Conservation (phyloP, 2,329 filamentous ascomycete genomes). For the Harringtonia aguacate region DNA sequence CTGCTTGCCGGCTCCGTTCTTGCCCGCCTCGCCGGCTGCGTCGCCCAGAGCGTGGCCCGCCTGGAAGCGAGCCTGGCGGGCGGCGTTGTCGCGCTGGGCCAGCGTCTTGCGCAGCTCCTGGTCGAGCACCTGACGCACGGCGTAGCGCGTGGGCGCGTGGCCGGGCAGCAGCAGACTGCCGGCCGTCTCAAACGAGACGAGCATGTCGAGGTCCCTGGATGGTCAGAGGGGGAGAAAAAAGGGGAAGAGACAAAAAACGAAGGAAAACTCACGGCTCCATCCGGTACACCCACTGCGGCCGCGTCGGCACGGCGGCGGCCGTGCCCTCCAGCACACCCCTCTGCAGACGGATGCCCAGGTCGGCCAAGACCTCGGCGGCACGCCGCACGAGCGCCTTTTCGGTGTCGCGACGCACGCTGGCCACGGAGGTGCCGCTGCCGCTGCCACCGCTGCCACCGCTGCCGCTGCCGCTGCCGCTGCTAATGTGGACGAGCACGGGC, state of each 20-base stretch:
- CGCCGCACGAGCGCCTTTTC: slow-evolving; percentile 74
- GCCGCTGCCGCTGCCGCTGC: slow-evolving; percentile 53
- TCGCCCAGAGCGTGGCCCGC: slow-evolving; percentile 31
- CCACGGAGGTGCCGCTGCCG: slow-evolving; percentile 43
- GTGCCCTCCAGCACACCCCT: slow-evolving; percentile 61
- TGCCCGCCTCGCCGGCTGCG: background rate
- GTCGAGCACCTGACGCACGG: slow-evolving; percentile 85
- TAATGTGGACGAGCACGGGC: slow-evolving; percentile 66
- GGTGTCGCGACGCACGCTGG: slow-evolving; percentile 77
- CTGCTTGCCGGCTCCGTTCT: background rate
- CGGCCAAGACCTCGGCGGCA: slow-evolving; percentile 73
- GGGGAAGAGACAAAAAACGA: background rate
- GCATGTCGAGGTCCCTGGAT: slow-evolving; percentile 59
- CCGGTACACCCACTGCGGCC: slow-evolving; percentile 69
- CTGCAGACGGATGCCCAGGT: slow-evolving; percentile 71
- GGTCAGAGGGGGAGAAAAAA: background rate
- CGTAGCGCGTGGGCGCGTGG: slow-evolving; percentile 72
- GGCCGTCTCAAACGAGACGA: slow-evolving; percentile 65
- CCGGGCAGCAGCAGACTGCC: slow-evolving; percentile 41
- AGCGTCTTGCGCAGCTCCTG: slow-evolving; percentile 75
- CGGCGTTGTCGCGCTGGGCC: slow-evolving; percentile 52
- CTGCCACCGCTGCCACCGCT: slow-evolving; percentile 52
- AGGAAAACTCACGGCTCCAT: slow-evolving; percentile 73
- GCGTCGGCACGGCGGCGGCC: slow-evolving; percentile 33
- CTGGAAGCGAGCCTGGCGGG: slow-evolving; percentile 53